phyloP scores from a whole-genome alignment of 2,329 filamentous ascomycete species.

The Fusarium sacchari region DNA sequence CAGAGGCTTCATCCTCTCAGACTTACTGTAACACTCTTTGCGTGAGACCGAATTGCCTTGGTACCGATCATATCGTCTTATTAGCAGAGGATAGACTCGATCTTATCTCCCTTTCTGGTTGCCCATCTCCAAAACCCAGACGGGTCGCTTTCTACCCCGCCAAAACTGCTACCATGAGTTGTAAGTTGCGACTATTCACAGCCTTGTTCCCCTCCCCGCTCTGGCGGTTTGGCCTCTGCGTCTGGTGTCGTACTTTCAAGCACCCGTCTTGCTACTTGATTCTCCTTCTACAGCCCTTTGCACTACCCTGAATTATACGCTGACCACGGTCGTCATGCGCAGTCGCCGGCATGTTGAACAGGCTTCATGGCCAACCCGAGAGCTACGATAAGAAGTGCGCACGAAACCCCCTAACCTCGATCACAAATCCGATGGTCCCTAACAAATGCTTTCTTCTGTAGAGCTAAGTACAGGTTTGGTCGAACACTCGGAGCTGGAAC shows the following conservation, averaged over 20 bases:
- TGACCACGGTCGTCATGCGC: slow-evolving; percentile 35
- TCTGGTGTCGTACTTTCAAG: background rate
- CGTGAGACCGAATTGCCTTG: slow-evolving; percentile 18
- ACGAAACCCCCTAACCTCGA: slow-evolving; percentile 38
- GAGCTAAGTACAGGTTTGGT: slow-evolving; percentile 90
- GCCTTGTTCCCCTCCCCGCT: slow-evolving; percentile 40
- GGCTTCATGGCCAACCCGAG: slow-evolving; percentile 94
- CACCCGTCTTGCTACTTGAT: background rate
- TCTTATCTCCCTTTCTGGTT: slow-evolving; percentile 9
- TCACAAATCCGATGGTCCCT: slow-evolving; percentile 40
- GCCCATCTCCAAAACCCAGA: slow-evolving; percentile 15
- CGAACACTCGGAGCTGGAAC: slow-evolving; percentile 94
- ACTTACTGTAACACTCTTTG: slow-evolving; percentile 8
- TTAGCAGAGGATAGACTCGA: background rate
- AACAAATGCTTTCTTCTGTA: slow-evolving; percentile 50
- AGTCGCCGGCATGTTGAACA: slow-evolving; percentile 93
- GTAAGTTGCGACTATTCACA: slow-evolving; percentile 45
- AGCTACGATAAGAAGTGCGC: slow-evolving; percentile 97
- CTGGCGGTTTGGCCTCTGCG: slow-evolving; percentile 15
- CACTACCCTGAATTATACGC: slow-evolving; percentile 21
- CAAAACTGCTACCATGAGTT: slow-evolving; percentile 45
- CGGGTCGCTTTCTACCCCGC: slow-evolving; percentile 39
- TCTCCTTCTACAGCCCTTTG: background rate
- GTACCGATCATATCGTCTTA: background rate
- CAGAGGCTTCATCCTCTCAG: slow-evolving; percentile 19